Percentiles rank a stretch among this genome's conserved stretches.
Conservation (phyloP, 1,284 basidiomycete species). For the Sporisorium reilianum region DNA sequence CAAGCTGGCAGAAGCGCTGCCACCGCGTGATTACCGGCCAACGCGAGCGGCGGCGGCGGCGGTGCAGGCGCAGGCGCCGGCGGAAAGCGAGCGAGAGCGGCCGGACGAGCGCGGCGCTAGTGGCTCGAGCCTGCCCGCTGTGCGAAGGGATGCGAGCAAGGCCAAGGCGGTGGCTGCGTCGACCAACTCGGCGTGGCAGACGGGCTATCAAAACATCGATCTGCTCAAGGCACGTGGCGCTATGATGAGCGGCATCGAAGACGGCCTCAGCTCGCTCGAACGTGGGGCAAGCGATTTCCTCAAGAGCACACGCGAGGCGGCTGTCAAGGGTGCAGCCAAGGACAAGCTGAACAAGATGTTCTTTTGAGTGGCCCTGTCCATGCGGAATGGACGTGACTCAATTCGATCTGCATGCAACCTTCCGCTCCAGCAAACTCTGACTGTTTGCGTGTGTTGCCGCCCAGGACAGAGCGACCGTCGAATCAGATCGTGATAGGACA, state of each 20-base stretch:
- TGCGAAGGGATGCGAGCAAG: conserved; percentile 35
- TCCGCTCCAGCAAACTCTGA: background rate
- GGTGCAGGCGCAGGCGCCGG: no score
- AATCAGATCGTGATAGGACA: background rate
- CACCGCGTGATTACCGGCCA: conserved; percentile 35
- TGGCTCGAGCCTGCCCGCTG: conserved; percentile 15
- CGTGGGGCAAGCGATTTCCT: conserved; percentile 57
- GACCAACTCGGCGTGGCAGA: conserved; percentile 26
- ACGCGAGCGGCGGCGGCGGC: background rate
- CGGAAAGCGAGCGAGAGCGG: conserved; percentile 4
- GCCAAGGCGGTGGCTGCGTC: conserved; percentile 36
- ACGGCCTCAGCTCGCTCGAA: conserved; percentile 55
- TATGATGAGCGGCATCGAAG: conserved; percentile 58
- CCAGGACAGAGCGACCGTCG: background rate
- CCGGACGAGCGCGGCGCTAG: conserved; percentile 3
- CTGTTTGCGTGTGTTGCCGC: background rate
- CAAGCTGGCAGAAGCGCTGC: conserved; percentile 34
- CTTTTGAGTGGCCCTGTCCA: conserved; percentile 12
- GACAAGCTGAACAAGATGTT: conserved; percentile 57
- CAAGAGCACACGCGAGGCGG: conserved; percentile 60
- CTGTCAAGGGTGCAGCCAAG: conserved; percentile 58
- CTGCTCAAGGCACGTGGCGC: conserved; percentile 53
- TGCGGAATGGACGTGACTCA: background rate
- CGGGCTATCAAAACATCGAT: conserved; percentile 48
- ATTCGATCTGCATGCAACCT: background rate